Evolutionary conservation across 1,284 basidiomycete genomes (phyloP), one percentile per base, ranked within the genome.

Genomic region (Puccinia triticina): DNA sequence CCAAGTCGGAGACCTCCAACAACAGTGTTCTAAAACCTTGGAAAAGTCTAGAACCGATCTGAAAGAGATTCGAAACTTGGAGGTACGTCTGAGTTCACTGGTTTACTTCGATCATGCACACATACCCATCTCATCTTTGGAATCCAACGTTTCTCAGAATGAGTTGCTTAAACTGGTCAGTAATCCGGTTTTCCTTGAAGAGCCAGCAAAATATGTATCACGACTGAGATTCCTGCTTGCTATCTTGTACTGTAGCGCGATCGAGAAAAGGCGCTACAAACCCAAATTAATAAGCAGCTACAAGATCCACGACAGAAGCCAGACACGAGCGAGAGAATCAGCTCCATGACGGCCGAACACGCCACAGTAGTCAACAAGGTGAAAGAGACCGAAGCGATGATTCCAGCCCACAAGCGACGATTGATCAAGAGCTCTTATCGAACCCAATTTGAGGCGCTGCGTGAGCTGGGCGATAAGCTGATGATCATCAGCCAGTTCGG

Each of bases 381-480:
- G 61, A 4, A 66, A 10, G 82, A 84, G 46, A 82, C 83, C 76
- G 85, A 85, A 43, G 40, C 34, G 26, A 82, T 83, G 7, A 81
- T 84, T 81, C 69, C 82, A 26, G 69, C 77, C 14, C 75, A 86
- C n/a, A 85, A 85, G 77, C 80, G 86, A n/a, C 75, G 82, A 29
- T 85, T 85, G 73, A 72, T 86, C 29, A 74, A 84, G 53, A 84
- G 84, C 67, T 75, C 83, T 5, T 86, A 85, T 66, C 34, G 83
- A 8, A 50, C 82, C 21, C 84, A 85, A 72, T 85, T 86, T 46
- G 57, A 77, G 29, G 85, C 84, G 16, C 77, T 85, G 64, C 75
- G 83, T 29, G 85, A 85, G 32, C 75, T 85, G 14, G 85, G 84
- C 23, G 86, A 86, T 75, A 86, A 86, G 79, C 67, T 84, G n/a